These are phyloP conservation scores for Nannochloris sp. DNA, from an alignment of 139 green algal genomes.

Conservation along the genomic window DNA sequence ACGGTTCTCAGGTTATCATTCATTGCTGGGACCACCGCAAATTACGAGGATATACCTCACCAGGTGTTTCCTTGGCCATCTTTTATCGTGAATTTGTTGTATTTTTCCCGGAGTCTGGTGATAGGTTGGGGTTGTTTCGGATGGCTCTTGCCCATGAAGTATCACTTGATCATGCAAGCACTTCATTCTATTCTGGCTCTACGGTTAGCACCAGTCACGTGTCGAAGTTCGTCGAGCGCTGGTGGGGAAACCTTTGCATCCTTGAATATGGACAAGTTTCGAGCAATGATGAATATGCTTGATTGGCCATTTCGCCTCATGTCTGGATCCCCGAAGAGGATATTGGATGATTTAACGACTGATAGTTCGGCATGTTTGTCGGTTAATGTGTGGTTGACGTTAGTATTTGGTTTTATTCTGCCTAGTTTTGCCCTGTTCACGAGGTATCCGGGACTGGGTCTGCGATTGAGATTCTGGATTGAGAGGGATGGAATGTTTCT, in stretches of 20 bases:
- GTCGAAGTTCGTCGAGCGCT: neutral
- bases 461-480: neutral
- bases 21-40: neutral
- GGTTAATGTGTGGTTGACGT: neutral
- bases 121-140: slow-evolving; percentile 9
- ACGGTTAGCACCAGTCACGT: neutral
- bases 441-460: neutral
- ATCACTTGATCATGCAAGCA: slow-evolving; percentile 4
- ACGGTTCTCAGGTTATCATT: slow-evolving; percentile 1
- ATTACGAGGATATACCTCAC: slow-evolving; percentile 7
- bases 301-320: slow-evolving; percentile 12
- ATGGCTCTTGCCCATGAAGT: slow-evolving; percentile 2
- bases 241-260: neutral
- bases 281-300: slow-evolving; percentile 3
- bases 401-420: slow-evolving; percentile 4
- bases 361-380: neutral
- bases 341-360: neutral
- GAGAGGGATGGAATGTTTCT: neutral
- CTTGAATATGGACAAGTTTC: slow-evolving; percentile 3
- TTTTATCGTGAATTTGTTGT: slow-evolving; percentile 8
- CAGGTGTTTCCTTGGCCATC: neutral
- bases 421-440: neutral
- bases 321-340: neutral
- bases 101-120: slow-evolving; percentile 8
- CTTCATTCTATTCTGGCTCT: neutral